Conservation (phyloP, 2,329 filamentous ascomycete species). For the Hirsutella thompsonii region DNA sequence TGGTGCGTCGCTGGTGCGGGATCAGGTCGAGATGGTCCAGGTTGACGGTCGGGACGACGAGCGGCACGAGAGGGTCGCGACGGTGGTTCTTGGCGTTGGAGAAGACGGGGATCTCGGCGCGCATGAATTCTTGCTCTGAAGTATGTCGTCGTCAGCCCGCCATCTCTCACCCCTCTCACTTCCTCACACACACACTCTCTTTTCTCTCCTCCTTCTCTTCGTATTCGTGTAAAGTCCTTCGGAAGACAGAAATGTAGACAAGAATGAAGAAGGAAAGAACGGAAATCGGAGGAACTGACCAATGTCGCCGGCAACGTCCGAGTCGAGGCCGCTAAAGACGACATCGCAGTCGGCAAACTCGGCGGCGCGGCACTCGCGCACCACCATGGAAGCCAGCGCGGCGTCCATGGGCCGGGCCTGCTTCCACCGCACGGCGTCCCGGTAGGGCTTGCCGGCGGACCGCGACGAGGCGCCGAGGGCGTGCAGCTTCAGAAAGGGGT, state of each 20-base stretch:
- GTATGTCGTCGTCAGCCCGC: too few species aligned
- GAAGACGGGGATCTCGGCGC: slow-evolving; percentile 81
- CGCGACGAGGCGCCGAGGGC: slow-evolving; percentile 81
- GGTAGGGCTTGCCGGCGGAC: slow-evolving; percentile 88
- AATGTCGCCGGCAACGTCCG: slow-evolving; percentile 83
- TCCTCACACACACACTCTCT: too few species aligned
- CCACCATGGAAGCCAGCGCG: slow-evolving; percentile 67
- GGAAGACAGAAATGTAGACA: too few species aligned
- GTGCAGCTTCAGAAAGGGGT: slow-evolving; percentile 76
- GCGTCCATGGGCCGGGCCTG: slow-evolving; percentile 73
- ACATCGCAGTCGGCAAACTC: slow-evolving; percentile 85
- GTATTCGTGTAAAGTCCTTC: too few species aligned
- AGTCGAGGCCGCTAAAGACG: slow-evolving; percentile 85
- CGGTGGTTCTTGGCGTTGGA: slow-evolving; percentile 98
- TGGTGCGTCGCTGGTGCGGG: slow-evolving; percentile 68
- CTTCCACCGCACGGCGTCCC: slow-evolving; percentile 91
- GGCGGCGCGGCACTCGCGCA: slow-evolving; percentile 71
- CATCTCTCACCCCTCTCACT: too few species aligned
- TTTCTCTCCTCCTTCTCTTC: too few species aligned
- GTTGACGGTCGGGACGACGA: slow-evolving; percentile 94
- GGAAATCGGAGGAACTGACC: slow-evolving; percentile 48
- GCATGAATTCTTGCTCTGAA: slow-evolving; percentile 82
- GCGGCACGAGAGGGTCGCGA: slow-evolving; percentile 75
- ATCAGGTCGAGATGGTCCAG: slow-evolving; percentile 77
- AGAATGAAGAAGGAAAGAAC: too few species aligned